phyloP scores from a whole-genome alignment of 192 early-diverging fungal genomes.

The Gonapodya sp. region DNA sequence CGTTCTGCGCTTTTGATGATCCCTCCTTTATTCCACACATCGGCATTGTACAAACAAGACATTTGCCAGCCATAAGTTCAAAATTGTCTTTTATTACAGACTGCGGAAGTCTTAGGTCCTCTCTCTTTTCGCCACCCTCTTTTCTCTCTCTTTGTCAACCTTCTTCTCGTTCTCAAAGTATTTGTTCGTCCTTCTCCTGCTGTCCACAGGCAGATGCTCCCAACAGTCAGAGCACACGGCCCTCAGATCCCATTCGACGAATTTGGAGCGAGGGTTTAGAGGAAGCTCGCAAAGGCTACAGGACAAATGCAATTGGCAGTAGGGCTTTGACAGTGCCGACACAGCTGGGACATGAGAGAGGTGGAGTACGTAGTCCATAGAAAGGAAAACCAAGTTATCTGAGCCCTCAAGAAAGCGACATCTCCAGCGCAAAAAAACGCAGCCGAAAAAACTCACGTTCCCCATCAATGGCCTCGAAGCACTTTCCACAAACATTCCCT shows the following conservation, averaged over 20 bases:
- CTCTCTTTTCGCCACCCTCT: not conserved
- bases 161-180: slow-evolving; percentile 11
- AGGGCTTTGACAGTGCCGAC: slow-evolving; percentile 24
- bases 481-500: slow-evolving; percentile 31
- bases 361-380: too few species aligned
- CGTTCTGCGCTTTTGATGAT: too few species aligned
- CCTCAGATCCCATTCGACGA: slow-evolving; percentile 33
- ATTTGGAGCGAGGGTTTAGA: slow-evolving; percentile 13
- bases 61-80: too few species aligned
- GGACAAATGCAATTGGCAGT: slow-evolving; percentile 39
- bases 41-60: too few species aligned
- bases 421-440: not conserved
- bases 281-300: slow-evolving; percentile 32
- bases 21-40: too few species aligned
- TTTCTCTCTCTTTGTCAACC: not conserved
- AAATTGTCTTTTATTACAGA: not conserved
- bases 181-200: slow-evolving; percentile 20
- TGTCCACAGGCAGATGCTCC: slow-evolving; percentile 30
- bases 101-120: not conserved
- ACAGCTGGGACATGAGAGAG: slow-evolving; percentile 24
- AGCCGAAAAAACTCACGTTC: slow-evolving; percentile 19
- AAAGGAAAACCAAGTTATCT: too few species aligned
- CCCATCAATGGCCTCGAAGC: slow-evolving; percentile 26
- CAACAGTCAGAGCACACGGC: slow-evolving; percentile 37
- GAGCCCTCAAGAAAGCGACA: slow-evolving; percentile 2